Evolutionary conservation across 2,329 filamentous ascomycete species (phyloP).

Genomic region (Trichoderma brevicompactum): DNA sequence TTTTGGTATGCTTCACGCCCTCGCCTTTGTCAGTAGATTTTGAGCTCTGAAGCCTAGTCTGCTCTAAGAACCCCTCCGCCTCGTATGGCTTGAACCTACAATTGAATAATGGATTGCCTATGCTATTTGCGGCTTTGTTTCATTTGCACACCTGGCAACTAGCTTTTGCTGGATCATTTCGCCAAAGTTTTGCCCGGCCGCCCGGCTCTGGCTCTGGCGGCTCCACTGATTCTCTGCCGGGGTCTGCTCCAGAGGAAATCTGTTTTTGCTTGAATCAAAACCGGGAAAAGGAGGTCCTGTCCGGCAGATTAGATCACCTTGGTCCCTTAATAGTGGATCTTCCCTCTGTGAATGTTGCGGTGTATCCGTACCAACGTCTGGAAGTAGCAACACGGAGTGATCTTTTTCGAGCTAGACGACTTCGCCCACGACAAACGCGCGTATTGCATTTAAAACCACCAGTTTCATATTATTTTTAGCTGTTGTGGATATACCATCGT

Average conservation of each 20-base stretch:
- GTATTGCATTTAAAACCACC: background rate
- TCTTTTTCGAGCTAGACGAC: background rate
- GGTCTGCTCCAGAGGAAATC: background rate
- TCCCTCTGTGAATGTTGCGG: constrained; percentile 12
- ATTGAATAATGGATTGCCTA: background rate
- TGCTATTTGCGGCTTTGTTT: background rate
- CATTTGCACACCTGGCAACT: background rate
- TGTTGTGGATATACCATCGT: background rate
- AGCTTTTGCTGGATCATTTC: background rate
- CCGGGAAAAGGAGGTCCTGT: constrained; percentile 13
- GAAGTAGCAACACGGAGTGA: background rate
- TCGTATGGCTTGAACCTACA: constrained; percentile 15
- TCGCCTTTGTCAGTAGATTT: constrained; percentile 3
- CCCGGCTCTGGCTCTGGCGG: constrained; percentile 8
- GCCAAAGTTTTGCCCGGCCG: constrained; percentile 13
- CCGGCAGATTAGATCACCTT: constrained; percentile 14
- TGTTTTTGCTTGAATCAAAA: background rate
- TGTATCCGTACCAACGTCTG: constrained; percentile 12
- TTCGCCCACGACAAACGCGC: background rate
- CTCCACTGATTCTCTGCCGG: constrained; percentile 7
- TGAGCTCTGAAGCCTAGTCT: constrained; percentile 9
- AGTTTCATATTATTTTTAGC: background rate
- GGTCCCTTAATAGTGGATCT: constrained; percentile 27
- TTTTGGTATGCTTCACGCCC: constrained; percentile 14
- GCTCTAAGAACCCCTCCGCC: background rate